Evolutionary conservation across 2,329 filamentous ascomycete genomes (phyloP).

Genomic region (Aspergillus sp.): DNA sequence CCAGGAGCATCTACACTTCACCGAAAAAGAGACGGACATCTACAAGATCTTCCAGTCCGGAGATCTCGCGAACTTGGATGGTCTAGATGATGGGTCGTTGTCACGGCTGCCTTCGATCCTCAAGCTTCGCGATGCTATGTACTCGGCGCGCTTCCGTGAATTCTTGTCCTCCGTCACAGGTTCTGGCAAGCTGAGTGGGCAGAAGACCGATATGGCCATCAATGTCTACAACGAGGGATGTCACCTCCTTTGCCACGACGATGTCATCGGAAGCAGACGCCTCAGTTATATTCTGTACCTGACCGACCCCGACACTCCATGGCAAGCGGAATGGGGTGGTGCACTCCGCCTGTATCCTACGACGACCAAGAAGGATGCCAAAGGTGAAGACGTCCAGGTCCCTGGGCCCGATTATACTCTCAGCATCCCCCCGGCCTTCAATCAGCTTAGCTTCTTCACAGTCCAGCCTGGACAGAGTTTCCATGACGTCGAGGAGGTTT

Average conservation of each 20-base stretch:
- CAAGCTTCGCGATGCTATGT: constrained; percentile 87
- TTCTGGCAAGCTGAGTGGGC: constrained; percentile 82
- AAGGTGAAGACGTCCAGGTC: constrained; percentile 74
- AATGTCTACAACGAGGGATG: constrained; percentile 97
- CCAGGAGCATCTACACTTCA: constrained; percentile 87
- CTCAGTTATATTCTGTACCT: constrained; percentile 98
- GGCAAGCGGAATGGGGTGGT: constrained; percentile 90
- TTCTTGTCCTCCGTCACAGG: constrained; percentile 85
- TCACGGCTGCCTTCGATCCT: constrained; percentile 86
- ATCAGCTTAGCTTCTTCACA: constrained; percentile 96
- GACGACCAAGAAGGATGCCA: constrained; percentile 62
- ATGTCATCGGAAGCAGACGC: constrained; percentile 94
- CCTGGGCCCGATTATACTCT: constrained; percentile 76
- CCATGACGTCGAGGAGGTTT: constrained; percentile 98
- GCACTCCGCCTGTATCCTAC: constrained; percentile 84
- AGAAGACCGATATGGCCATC: constrained; percentile 98
- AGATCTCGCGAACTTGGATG: constrained; percentile 94
- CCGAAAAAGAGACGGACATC: constrained; percentile 97
- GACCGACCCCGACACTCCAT: constrained; percentile 85
- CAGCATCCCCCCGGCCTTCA: constrained; percentile 90
- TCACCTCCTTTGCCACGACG: constrained; percentile 93
- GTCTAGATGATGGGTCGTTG: constrained; percentile 81
- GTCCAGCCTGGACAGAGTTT: constrained; percentile 99
- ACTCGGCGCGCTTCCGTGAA: constrained; percentile 83
- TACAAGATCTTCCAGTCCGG: constrained; percentile 99